Evolutionary conservation across 768 basidiomycete genomes (phyloP), one percentile per base, ranked within the genome.

Genomic region (Lyophyllum semitale): DNA sequence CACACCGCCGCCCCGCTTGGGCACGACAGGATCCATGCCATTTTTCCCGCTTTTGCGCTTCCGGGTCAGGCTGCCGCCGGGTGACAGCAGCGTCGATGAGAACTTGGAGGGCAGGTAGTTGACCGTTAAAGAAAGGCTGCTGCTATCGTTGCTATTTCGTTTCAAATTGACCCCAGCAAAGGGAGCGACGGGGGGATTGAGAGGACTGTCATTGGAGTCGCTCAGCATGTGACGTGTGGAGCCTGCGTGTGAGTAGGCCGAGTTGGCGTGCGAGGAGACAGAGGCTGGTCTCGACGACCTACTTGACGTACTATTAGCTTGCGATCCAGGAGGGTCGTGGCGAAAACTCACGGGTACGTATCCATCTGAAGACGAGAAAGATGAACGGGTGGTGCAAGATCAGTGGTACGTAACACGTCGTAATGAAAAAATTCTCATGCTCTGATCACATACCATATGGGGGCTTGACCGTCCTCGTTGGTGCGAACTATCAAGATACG

Each of bases 21-120:
- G 84, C 13, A 83, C 57, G 33, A 66, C 61, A 9, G 68, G 59
- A 37, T 70, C 75, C 8, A 66, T 64, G 20, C 53, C 56, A 3
- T 49, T 61, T 15, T 52, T 55, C 7, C 49, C 41, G 12, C 63
- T 58, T 64, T 70, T 61, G 53, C 72, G 65, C 58, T 61, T 62
- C 30, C 63, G 57, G 48, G 66, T 60, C 8, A 38, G 40, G 22
- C 47, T 55, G 12, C 62, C 74, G 57, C 73, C 70, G 62, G 80
- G 63, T 68, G 74, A 59, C 66, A 73, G 71, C 61, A 68, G 67
- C 51, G 69, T 66, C 13, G 48, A 17, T 4, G 85, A 82, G 70
- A 88, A 88, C 69, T 89, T 89, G 38, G 77, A 69, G 13, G 87
- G 87, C 18, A 88, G 73, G 64, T 87, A 89, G 68, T 87, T 85